A percentile compares a stretch with the other conserved stretches of the same genome.
phyloP scores from a whole-genome alignment of 352 stramenopile genomes.

The Aphanomyces invadans region DNA sequence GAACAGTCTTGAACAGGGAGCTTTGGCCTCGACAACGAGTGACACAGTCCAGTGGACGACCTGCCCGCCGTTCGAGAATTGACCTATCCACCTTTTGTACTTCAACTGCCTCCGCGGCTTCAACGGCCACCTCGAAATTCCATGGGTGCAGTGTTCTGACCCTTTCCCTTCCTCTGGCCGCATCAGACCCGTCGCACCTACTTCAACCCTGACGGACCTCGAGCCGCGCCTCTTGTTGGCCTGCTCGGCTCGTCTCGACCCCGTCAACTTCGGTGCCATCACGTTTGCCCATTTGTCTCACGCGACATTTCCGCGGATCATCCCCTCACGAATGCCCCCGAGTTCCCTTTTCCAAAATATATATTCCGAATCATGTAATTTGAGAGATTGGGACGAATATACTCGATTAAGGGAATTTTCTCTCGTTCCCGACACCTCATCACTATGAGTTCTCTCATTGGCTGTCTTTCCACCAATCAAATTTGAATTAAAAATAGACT shows the following conservation, averaged over 20 bases:
- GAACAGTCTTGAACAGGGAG: no score
- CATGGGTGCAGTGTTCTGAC: no score
- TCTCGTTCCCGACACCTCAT: not conserved
- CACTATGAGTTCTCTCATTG: constrained; percentile 2
- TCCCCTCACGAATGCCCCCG: not conserved
- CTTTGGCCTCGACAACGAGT: no score
- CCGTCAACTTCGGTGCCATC: no score
- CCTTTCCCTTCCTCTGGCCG: no score
- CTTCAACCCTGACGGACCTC: not conserved
- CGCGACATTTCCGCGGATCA: not conserved
- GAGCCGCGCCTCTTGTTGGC: not conserved
- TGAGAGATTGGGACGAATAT: not conserved
- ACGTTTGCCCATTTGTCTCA: no score
- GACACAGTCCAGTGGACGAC: no score
- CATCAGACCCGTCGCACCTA: no score
- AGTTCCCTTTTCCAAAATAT: not conserved
- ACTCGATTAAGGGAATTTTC: not conserved
- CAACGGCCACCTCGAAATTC: not conserved
- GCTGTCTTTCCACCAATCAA: not conserved
- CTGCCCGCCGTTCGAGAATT: no score
- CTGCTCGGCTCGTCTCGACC: no score
- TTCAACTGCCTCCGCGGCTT: not conserved
- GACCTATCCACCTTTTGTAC: not conserved
- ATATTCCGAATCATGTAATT: no score
- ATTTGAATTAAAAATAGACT: constrained; percentile 1